Evolutionary conservation across 805 yeast species (phyloP).

Genomic region (Lachancea quebecensis): DNA sequence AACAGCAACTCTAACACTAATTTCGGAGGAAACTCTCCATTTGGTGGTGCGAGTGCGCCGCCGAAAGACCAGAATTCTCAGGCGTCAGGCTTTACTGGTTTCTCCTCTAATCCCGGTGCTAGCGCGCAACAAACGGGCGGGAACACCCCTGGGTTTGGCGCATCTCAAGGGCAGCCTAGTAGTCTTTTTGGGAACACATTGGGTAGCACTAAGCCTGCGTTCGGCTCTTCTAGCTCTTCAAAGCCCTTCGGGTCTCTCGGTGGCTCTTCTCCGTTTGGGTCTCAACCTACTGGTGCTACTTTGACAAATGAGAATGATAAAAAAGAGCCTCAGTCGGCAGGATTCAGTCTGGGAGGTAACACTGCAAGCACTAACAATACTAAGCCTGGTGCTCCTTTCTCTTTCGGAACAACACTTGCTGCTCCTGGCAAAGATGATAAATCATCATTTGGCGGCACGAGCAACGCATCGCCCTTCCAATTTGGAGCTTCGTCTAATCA

Average conservation of each 20-base stretch:
- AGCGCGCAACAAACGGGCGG: background rate
- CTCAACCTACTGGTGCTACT: background rate
- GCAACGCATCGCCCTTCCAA: background rate
- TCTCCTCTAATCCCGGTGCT: background rate
- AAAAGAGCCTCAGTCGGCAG: background rate
- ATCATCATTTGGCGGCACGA: slow-evolving; percentile 2
- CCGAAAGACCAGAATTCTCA: background rate
- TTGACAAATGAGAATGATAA: background rate
- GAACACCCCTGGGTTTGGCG: background rate
- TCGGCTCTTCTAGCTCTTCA: background rate
- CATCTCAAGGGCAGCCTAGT: background rate
- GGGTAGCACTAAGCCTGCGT: background rate
- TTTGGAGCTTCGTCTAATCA: slow-evolving; percentile 16
- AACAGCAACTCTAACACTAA: slow-evolving; percentile 3
- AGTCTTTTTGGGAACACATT: slow-evolving; percentile 3
- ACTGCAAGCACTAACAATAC: background rate
- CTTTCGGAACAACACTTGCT: slow-evolving; percentile 5
- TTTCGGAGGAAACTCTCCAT: background rate
- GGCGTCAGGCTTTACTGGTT: slow-evolving; percentile 4
- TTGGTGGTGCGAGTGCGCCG: slow-evolving; percentile 3
- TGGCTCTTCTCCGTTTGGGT: background rate
- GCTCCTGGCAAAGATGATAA: background rate
- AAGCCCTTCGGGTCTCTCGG: slow-evolving; percentile 3
- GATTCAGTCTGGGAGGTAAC: background rate
- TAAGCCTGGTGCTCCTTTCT: slow-evolving; percentile 3